Percentiles rank a stretch among this genome's conserved stretches.
Conservation (phyloP, 2,329 filamentous ascomycete genomes). For the Leptographium galeiforme region DNA sequence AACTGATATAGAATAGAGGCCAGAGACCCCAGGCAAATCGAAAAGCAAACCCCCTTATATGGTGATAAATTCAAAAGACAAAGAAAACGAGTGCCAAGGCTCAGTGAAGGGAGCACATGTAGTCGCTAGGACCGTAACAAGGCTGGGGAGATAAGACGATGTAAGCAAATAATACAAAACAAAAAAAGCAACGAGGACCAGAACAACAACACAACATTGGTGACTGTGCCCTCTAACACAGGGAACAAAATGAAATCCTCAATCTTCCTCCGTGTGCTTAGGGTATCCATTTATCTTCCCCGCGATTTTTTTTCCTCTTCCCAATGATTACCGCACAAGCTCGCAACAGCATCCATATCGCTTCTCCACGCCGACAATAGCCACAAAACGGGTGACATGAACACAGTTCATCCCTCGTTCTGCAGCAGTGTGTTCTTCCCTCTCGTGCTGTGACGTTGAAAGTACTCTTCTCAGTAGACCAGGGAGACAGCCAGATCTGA, state of each 20-base stretch:
- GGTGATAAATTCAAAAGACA: background rate
- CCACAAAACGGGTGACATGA: background rate
- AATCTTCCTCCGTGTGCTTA: background rate
- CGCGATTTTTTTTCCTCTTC: background rate
- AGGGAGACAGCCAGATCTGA: too few species aligned
- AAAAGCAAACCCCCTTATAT: background rate
- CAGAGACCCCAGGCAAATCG: background rate
- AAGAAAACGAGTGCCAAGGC: background rate
- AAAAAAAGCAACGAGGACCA: too few species aligned
- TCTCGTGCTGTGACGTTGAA: too few species aligned
- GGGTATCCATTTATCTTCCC: conserved; percentile 1
- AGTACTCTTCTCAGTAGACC: too few species aligned
- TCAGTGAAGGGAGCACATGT: background rate
- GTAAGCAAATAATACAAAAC: background rate
- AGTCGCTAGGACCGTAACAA: background rate
- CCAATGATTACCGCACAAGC: background rate
- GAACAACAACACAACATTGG: conserved; percentile 1
- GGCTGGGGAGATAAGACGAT: background rate
- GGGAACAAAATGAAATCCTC: background rate
- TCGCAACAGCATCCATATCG: background rate
- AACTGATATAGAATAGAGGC: background rate
- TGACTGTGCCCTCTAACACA: background rate
- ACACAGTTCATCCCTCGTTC: too few species aligned
- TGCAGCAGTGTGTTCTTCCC: too few species aligned
- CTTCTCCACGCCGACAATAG: background rate